A percentile compares a stretch with the other conserved stretches of the same genome.
Conservation (phyloP, 2,329 filamentous ascomycete species). For the Exophiala oligosperma region DNA sequence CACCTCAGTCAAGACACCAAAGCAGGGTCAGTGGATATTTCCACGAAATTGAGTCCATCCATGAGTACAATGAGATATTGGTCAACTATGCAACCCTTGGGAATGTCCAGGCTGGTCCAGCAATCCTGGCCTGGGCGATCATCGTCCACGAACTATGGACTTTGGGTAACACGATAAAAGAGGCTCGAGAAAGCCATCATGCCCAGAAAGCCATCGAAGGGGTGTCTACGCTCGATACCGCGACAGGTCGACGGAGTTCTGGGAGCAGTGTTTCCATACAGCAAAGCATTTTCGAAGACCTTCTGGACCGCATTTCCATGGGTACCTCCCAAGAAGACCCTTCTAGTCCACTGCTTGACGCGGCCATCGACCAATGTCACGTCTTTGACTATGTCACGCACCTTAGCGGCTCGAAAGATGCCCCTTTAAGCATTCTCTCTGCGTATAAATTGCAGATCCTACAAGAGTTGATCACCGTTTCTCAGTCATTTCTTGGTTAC, state of each 20-base stretch:
- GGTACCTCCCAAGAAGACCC: slow-evolving; percentile 46
- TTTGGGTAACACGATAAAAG: slow-evolving; percentile 62
- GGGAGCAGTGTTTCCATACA: slow-evolving; percentile 34
- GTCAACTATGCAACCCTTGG: slow-evolving; percentile 58
- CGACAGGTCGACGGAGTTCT: slow-evolving; percentile 30
- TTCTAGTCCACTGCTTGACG: slow-evolving; percentile 48
- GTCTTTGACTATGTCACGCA: slow-evolving; percentile 51
- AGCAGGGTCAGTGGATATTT: slow-evolving; percentile 40
- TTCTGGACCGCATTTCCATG: slow-evolving; percentile 47
- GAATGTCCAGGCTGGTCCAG: slow-evolving; percentile 66
- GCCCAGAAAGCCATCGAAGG: slow-evolving; percentile 43
- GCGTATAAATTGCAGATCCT: slow-evolving; percentile 41
- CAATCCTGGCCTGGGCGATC: slow-evolving; percentile 78
- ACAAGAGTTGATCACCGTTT: slow-evolving; percentile 69
- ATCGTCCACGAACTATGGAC: slow-evolving; percentile 70
- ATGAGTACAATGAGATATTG: slow-evolving; percentile 71
- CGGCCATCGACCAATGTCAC: slow-evolving; percentile 46
- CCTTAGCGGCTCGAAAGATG: not conserved
- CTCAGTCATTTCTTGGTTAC: slow-evolving; percentile 68
- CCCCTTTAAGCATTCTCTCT: slow-evolving; percentile 3
- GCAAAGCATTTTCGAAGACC: slow-evolving; percentile 47
- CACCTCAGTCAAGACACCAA: slow-evolving; percentile 7
- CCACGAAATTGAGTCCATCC: slow-evolving; percentile 67
- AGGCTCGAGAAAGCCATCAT: slow-evolving; percentile 48
- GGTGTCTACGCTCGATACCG: slow-evolving; percentile 35